Base-by-base conservation (phyloP, 2,329 filamentous ascomycete species). In the Aspergillus tamarii region DNA sequence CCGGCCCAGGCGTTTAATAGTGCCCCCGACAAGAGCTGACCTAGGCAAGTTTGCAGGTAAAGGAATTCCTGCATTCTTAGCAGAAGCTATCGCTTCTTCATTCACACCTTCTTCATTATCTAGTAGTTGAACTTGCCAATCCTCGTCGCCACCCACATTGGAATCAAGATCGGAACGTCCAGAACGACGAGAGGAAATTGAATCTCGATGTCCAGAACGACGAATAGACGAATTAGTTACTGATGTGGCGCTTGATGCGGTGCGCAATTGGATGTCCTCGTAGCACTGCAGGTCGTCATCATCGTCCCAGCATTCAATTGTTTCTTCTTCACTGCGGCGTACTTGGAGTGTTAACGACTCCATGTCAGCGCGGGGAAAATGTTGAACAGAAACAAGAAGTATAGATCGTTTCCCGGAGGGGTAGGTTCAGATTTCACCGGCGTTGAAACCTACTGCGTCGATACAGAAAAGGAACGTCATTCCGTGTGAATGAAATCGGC, bases 21-120 rank as follows among this genome's bases (percentile, higher is more conserved):
- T 94, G 59, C 95, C 95, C 59, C 94, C 94, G 76, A 95, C 87
- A 48, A 99, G 83, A 34, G 95, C 95, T 23, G 94, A 97, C 34
- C 91, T 88, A 1, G 94, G 93, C 36, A 98, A 88, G 74, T 94
- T 94, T 58, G 87, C 84, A 32, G 95, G 95, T 61, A 98, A 88
- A 8, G 95, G 94, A 67, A 99, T 97, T 69, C 95, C 95, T 30
- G 93, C 94, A 75, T 89, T 89, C 73, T 93, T 91, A 39, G 94
- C 94, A 8, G 93, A 91, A 28, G 91, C 88, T 72, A 99, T 94
- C 64, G 95, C 94, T 74, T 96, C 91, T 70, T 89, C 82, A 11
- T 91, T 96, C 1, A 92, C 92, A 67, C 88, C 86, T 72, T 96
- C 92, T 76, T 97, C 94, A 75, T 95, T 91, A 56, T 90, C 91